Evolutionary conservation across 2,329 filamentous ascomycete genomes (phyloP), one percentile per base, ranked within the genome.

Genomic region (Cercospora janseana): DNA sequence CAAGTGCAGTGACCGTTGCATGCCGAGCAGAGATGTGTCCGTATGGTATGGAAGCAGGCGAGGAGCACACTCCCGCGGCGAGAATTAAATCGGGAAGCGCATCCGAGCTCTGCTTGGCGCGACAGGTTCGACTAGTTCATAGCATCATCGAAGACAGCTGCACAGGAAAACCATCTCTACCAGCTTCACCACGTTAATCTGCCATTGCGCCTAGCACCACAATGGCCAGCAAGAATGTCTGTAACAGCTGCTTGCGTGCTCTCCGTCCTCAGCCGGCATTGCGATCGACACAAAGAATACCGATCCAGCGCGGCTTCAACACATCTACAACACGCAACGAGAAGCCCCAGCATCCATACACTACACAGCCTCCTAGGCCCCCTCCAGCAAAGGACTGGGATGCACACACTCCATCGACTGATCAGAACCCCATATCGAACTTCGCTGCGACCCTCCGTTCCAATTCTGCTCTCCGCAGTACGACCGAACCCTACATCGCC

Each of bases 401-500:
- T 7, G 32, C 52, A 8, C 18, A 51, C 37, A 24, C 47, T 6
- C 44, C 44, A 32, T 40, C 52, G 18, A 34, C 50, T 16, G 47
- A 54, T 38, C 27, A 44, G 31, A 44, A 23, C 24, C 46, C 55
- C 13, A 54, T 63, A 49, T 49, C 54, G 20, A 52, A 60, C 42
- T 55, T 66, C 52, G 60, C 63, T 37, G 52, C 58, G 29, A 46
- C 57, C 13, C 54, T 63, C 15, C 57, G 59, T 46, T 38, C 58
- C 51, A 28, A 49, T 56, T 51, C 56, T 32, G 66, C 26, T 66
- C 71, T 57, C 63, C 59, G 69, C 43, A 65, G 62, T 40, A 69
- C 73, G 1, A 78, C 77, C 6, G 82, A 85, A 62, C 82, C 82
- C 9, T 96, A 96, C 68, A 80, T 86, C 47, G 87, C 90, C 26